Base-by-base conservation (phyloP, 108 stramenopile genomes). In the Cylindrotheca closterium region DNA sequence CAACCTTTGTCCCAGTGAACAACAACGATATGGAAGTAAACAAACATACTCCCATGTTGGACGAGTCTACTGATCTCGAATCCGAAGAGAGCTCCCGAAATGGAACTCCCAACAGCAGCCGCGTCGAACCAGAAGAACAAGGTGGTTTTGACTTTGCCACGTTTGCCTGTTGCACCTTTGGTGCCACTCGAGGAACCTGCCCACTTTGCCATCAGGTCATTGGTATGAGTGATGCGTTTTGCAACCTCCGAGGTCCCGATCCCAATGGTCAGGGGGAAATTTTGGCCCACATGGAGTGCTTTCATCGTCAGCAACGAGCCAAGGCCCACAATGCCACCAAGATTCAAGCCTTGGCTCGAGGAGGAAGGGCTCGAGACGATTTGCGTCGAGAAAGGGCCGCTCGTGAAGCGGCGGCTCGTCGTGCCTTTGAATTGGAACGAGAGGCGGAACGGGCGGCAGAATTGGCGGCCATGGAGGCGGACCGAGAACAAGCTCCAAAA, bases 101-200 rank as follows among this genome's bases (percentile, higher is more conserved):
- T 42, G 10, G 37, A 42, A 42, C 15, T 7, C 37, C 37, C 10
- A 42, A 42, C 10, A 42, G 15, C 7, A 42, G 37, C 37, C 7
- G 37, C 7, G 7, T 15, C 37, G 15, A 42, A 15, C 37, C 37
- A 42, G 15, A 15, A n/a, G n/a, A n/a, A n/a, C n/a, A n/a, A n/a
- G n/a, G n/a, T n/a, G 37, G 37, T 15, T 42, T 42, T 42, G 37
- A 42, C 37, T 42, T 42, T 42, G 37, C 37, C 37, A 42, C 37
- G 37, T 42, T 42, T 7, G 15, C 37, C 10, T 42, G 37, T 15
- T 42, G 37, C 15, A 42, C 7, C 37, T 42, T 42, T 42, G 37
- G 37, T 10, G 15, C 37, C 15, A 42, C 37, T 15, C 7, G 15
- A 15, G 37, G 37, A 42, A 42, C 7, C 15, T 42, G 37, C 37